Base-by-base conservation (phyloP, 768 basidiomycete species). In the Rhodotorula graminis region DNA sequence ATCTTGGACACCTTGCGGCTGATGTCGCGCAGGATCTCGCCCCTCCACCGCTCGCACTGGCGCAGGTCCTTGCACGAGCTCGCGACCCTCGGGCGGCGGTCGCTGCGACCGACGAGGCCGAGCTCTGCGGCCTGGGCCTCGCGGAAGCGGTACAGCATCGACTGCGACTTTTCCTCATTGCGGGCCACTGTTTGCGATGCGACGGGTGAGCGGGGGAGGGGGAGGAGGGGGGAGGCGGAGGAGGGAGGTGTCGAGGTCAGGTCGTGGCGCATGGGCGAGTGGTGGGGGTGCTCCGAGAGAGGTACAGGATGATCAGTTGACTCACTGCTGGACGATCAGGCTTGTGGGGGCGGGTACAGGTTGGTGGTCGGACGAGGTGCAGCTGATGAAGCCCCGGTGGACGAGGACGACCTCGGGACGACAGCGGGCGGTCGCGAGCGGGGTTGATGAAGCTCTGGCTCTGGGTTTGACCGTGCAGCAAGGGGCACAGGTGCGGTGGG, bases 121-220 rank as follows among this genome's bases (percentile, higher is more conserved):
- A 98, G 88, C 84, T 97, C 94, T 47, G 90, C 90, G 0, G 92
- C 93, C 80, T 99, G 95, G 58, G 92, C 91, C 83, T 98, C 93
- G 66, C 95, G 90, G 83, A 99, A 97, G 70, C 93, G 91, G 80
- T 92, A 92, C 44, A 92, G 85, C 90, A 92, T 93, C 27, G 90
- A 92, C 82, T 95, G 93, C 2, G 93, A 92, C 81, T 97, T 99
- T 82, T 97, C 95, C 81, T 93, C 91, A 89, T 98, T 97, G 81
- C 94, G 90, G 73, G 94, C 93, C 93, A 74, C 59, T 55, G 57
- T 37, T 37, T 37, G 37, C 37, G 37, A 9, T 37, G 37, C 37
- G 37, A 9, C 37, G 37, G 37, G 37, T 9, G n/a, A n/a, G 37
- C 37, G n/a, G 21, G 12, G 23, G 27, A 8, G 29, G 29, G 61